These are phyloP conservation scores for Acacia pycnantha DNA, from an alignment of 331 rosid genomes.

Conservation along the genomic window DNA sequence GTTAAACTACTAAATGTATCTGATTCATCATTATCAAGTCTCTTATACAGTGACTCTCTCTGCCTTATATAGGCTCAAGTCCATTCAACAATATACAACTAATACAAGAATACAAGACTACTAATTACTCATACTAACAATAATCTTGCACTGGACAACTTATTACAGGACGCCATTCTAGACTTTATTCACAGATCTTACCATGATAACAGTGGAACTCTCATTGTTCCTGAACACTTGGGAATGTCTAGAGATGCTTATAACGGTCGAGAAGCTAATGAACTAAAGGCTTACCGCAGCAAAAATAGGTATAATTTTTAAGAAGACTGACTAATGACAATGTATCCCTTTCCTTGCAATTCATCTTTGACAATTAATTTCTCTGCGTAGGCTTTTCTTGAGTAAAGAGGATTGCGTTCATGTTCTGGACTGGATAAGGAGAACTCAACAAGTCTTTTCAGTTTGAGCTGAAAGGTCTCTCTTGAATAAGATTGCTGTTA, in stretches of 20 bases:
- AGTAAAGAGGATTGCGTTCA: constrained; percentile 66
- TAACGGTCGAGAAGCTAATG: constrained; percentile 46
- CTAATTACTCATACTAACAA: no score
- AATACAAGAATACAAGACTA: no score
- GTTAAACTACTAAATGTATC: no score
- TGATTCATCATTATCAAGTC: no score
- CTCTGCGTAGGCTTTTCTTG: constrained; percentile 63
- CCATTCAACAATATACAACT: no score
- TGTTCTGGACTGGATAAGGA: constrained; percentile 73
- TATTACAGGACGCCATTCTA: constrained; percentile 70
- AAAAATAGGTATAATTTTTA: constrained; percentile 59
- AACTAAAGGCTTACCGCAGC: constrained; percentile 63
- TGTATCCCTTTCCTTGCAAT: constrained; percentile 6
- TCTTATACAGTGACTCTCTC: no score
- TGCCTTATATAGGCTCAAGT: no score
- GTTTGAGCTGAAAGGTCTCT: constrained; percentile 26
- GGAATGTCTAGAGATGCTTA: constrained; percentile 60
- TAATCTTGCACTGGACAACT: constrained; percentile 14
- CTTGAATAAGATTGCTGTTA: neutral
- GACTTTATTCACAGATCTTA: constrained; percentile 62
- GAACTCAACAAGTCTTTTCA: neutral
- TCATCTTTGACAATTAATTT: constrained; percentile 21
- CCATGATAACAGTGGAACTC: constrained; percentile 45
- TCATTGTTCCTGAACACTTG: constrained; percentile 61
- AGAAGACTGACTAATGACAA: neutral